Evolutionary conservation across 805 yeast species (phyloP), one percentile per base, ranked within the genome.

Genomic region (Saccharomycopsis sp.): DNA sequence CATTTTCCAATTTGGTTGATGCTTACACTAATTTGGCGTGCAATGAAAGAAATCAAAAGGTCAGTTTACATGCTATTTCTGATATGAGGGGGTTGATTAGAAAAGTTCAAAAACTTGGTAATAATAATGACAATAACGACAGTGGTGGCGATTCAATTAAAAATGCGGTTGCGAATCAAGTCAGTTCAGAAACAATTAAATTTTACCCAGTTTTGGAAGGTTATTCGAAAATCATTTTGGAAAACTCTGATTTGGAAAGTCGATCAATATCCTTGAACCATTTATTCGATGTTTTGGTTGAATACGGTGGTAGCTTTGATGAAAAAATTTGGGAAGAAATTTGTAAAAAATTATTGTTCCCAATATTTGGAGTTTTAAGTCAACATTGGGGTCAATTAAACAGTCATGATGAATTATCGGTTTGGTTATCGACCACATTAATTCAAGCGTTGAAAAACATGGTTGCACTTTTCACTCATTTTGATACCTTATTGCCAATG

Each of bases 401-500:
- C 53, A 75, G 74, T 43, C 85, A 81, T 54, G 98, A 90, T 60
- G 94, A 85, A 50, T 63, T 87, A 54, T 85, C 96, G 39, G 95
- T 94, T 11, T 93, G 99, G 99, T 67, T 93, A 39, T 87, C 96
- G 0, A 89, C 98, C 0, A 93, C 99, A 1, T 73, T 93, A 62
- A 88, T 94, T 51, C 98, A 93, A 63, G 97, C 97, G 0, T 68
- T 94, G 59, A 78, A 94, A 60, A 85, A 85, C 56, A 75, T 88
- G 80, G 81, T 90, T 55, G 80, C 85, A 1, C 67, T 93, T 45
- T 85, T 90, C 57, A 75, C 88, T 0, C 84, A 81, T 51, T 93
- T 89, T 60, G 85, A 75, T 34, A 73, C 81, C 2, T 74, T 93
- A 57, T 80, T 80, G 54, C 70, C 76, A 34, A 77, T 85, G 74